Evolutionary conservation across 345 rosid genomes (phyloP).

Genomic region (Sapria himalayana): DNA sequence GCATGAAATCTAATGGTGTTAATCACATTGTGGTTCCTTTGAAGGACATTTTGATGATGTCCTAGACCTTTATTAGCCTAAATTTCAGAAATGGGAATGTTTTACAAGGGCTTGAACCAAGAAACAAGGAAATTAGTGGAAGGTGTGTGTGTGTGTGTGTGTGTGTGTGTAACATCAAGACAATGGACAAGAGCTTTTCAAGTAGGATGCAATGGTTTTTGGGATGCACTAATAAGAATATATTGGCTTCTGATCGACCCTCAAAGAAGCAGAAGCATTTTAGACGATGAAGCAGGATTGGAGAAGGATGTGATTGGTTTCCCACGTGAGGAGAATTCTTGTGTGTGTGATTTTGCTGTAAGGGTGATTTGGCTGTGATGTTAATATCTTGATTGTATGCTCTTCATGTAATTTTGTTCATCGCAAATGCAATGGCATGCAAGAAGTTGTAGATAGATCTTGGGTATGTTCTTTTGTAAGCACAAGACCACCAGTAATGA

Average conservation of each 20-base stretch:
- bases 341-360: conserved; percentile 57
- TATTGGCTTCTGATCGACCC: conserved; percentile 72
- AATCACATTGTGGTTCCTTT: too few species aligned
- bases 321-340: conserved; percentile 38
- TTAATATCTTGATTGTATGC: conserved; percentile 39
- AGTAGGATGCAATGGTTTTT: conserved; percentile 65
- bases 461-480: conserved; percentile 85
- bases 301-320: conserved; percentile 36
- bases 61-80: too few species aligned
- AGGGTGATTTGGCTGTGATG: conserved; percentile 18
- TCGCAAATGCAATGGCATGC: conserved; percentile 62
- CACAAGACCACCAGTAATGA: conserved; percentile 17
- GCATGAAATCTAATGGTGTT: too few species aligned
- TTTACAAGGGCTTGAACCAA: conserved; percentile 8
- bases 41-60: too few species aligned
- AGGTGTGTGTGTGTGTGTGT: too few species aligned
- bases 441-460: conserved; percentile 21
- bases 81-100: conserved; percentile 5
- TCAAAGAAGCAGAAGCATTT: conserved; percentile 70
- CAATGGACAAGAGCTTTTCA: conserved; percentile 11
- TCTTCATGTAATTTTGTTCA: conserved; percentile 69
- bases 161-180: conserved; percentile 10
- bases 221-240: conserved; percentile 49
- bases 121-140: conserved; percentile 22
- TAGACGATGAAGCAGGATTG: conserved; percentile 68